Percentiles rank a stretch among this genome's conserved stretches.
Conservation (phyloP, 495 filamentous ascomycete genomes). For the Cenococcum geophilum region DNA sequence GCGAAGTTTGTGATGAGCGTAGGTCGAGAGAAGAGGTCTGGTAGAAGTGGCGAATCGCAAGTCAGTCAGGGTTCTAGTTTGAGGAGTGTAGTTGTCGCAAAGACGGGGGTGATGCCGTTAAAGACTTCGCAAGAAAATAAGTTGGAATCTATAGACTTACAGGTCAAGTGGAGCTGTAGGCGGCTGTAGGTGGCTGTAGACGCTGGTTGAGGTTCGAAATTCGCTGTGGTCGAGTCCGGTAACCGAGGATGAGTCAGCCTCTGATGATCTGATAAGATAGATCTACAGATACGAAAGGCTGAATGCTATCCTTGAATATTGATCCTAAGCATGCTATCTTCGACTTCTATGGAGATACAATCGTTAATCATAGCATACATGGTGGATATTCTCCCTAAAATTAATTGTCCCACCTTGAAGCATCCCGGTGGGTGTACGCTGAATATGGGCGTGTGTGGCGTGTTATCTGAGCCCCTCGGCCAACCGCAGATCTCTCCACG, state of each 20-base stretch:
- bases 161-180: slow-evolving; percentile 9
- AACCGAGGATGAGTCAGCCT: slow-evolving; percentile 11
- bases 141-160: slow-evolving; percentile 11
- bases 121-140: not conserved
- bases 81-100: not conserved
- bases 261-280: slow-evolving; percentile 13
- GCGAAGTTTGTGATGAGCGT: slow-evolving; percentile 1
- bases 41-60: slow-evolving; percentile 36
- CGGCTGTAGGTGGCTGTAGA: slow-evolving; percentile 19
- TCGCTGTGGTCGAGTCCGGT: slow-evolving; percentile 15
- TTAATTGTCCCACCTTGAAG: too few species aligned
- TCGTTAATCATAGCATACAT: too few species aligned
- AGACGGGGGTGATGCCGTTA: not conserved
- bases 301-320: too few species aligned
- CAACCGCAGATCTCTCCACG: too few species aligned
- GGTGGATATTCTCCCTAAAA: too few species aligned
- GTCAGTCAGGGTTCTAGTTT: slow-evolving; percentile 7
- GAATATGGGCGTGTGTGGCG: not conserved
- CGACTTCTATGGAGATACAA: not conserved
- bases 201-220: slow-evolving; percentile 21
- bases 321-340: not conserved
- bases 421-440: too few species aligned
- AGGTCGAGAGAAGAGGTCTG: slow-evolving; percentile 8
- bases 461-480: not conserved
- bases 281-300: too few species aligned